A percentile compares a stretch with the other conserved stretches of the same genome.
Conservation (phyloP, 1,139 yeast species). For the Wickerhamiella infanticola region DNA sequence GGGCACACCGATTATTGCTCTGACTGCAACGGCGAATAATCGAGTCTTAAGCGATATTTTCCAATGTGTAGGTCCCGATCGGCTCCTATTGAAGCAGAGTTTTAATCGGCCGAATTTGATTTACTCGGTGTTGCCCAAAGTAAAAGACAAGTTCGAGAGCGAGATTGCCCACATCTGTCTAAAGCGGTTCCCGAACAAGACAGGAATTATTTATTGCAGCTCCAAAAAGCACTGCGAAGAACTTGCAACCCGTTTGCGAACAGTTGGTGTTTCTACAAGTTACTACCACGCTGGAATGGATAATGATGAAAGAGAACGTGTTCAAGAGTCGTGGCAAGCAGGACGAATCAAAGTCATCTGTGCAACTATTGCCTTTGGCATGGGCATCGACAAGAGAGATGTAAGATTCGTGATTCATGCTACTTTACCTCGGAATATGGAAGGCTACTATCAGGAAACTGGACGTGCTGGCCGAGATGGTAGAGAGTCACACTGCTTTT, state of each 20-base stretch:
- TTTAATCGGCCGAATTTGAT: conserved; percentile 78
- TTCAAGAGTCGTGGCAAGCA: conserved; percentile 73
- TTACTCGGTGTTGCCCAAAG: conserved; percentile 55
- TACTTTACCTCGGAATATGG: conserved; percentile 79
- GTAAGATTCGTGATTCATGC: conserved; percentile 83
- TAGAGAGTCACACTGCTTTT: conserved; percentile 55
- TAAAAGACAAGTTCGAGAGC: conserved; percentile 34
- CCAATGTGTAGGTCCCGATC: conserved; percentile 22
- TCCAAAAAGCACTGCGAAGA: conserved; percentile 81
- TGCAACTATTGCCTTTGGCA: conserved; percentile 96
- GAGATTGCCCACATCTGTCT: conserved; percentile 40
- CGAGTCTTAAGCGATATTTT: conserved; percentile 65
- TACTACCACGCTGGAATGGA: conserved; percentile 92
- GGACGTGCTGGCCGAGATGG: conserved; percentile 99
- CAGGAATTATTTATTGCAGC: conserved; percentile 90
- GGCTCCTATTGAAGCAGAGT: conserved; percentile 47
- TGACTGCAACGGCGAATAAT: conserved; percentile 95
- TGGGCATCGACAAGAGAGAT: conserved; percentile 97
- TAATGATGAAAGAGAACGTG: conserved; percentile 50
- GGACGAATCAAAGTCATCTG: conserved; percentile 63
- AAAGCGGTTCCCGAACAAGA: conserved; percentile 35
- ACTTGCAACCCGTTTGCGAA: conserved; percentile 45
- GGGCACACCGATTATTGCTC: conserved; percentile 79
- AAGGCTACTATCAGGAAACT: conserved; percentile 94
- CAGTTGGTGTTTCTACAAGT: conserved; percentile 50